A percentile compares a stretch with the other conserved stretches of the same genome.
Evolutionary conservation across 176 grass and related monocot species (phyloP).

Genomic region (Carex myosuroides): DNA sequence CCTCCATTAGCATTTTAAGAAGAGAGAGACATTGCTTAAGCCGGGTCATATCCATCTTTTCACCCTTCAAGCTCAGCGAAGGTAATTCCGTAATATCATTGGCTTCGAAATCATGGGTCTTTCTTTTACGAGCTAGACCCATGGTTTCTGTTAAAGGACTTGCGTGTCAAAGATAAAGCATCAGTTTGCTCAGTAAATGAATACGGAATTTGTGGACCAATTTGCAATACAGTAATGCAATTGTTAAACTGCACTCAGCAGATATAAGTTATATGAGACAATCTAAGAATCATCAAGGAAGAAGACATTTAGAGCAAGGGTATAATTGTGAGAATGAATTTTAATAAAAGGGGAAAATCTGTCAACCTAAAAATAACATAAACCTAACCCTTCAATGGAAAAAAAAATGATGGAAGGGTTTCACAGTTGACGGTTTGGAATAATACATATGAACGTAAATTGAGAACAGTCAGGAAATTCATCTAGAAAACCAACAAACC

Average conservation of each 20-base stretch:
- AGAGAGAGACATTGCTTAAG: slow-evolving; percentile 44
- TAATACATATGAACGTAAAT: too few relatives aligned
- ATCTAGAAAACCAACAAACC: background rate
- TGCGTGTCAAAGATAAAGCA: background rate
- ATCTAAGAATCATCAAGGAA: background rate
- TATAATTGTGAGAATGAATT: background rate
- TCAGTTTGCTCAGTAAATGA: background rate
- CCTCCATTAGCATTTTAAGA: slow-evolving; percentile 61
- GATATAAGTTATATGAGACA: background rate
- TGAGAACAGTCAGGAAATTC: background rate
- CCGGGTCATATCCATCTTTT: slow-evolving; percentile 48
- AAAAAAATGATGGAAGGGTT: too few relatives aligned
- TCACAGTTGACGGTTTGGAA: too few relatives aligned
- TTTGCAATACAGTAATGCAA: background rate
- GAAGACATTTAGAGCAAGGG: background rate
- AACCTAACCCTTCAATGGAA: background rate
- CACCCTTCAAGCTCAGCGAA: slow-evolving; percentile 19
- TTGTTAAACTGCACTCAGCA: background rate
- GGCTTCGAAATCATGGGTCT: background rate
- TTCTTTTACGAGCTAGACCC: slow-evolving; percentile 10
- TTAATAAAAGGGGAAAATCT: background rate
- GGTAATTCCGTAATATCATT: background rate
- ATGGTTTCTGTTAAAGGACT: background rate
- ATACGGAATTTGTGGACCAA: background rate
- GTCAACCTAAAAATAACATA: background rate